A percentile compares a stretch with the other conserved stretches of the same genome.
Conservation (phyloP, 208 protist species). For the Acanthamoeba quina region DNA sequence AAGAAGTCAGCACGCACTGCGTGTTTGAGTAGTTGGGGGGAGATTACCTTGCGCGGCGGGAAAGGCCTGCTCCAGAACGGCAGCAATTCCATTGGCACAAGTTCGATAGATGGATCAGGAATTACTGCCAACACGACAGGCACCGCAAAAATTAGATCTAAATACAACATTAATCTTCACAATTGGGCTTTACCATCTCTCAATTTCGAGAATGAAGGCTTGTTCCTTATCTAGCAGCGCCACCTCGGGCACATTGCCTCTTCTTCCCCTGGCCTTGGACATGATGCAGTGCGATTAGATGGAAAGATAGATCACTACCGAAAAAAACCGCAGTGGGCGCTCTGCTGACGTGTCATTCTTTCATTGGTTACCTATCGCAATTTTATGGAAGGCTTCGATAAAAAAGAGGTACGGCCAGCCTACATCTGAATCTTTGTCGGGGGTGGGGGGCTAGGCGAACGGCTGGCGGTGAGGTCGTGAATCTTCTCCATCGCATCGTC, state of each 20-base stretch:
- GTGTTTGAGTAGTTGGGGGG: neutral
- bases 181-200: neutral
- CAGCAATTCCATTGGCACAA: constrained; percentile 12
- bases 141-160: neutral
- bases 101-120: constrained; percentile 50
- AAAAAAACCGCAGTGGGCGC: no score
- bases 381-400: no score
- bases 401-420: no score
- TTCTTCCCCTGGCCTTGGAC: neutral
- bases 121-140: neutral
- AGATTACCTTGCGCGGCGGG: constrained; percentile 9
- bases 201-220: constrained; percentile 15
- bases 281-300: no score
- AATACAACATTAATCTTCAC: neutral
- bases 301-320: no score
- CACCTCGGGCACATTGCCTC: neutral
- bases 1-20: neutral
- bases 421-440: no score
- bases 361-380: no score
- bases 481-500: no score
- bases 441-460: no score
- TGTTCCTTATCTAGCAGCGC: neutral
- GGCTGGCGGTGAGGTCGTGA: no score
- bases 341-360: no score
- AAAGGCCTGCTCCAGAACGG: neutral